Conservation (phyloP, 345 rosid species). For the Angophora floribunda region DNA sequence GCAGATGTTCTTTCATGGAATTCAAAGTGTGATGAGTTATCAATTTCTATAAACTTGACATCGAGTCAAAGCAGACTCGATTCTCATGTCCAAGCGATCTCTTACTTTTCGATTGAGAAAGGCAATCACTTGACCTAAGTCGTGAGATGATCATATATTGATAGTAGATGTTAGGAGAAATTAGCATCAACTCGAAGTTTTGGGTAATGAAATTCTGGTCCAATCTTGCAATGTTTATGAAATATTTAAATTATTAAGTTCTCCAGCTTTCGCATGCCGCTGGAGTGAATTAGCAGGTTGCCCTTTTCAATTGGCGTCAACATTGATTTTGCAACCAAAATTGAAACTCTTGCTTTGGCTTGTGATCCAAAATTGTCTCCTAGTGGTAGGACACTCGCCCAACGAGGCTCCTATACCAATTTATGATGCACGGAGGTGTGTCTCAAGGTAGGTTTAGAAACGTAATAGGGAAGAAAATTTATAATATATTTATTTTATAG, state of each 20-base stretch:
- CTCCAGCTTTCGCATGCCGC: not conserved
- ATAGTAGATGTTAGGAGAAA: not conserved
- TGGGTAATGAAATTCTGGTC: not conserved
- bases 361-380: not conserved
- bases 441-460: not conserved
- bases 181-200: not conserved
- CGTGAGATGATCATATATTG: not conserved
- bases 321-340: not conserved
- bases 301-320: not conserved
- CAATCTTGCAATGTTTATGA: not conserved
- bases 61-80: not conserved
- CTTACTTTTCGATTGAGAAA: not conserved
- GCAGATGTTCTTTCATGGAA: not conserved
- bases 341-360: not conserved
- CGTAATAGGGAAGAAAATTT: too few species aligned
- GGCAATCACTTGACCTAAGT: not conserved
- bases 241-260: not conserved
- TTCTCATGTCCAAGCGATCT: not conserved
- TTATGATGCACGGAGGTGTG: not conserved
- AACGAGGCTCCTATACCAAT: not conserved
- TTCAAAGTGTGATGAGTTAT: not conserved
- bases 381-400: not conserved
- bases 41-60: not conserved
- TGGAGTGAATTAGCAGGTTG: not conserved
- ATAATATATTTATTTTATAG: fast-evolving